Evolutionary conservation across 768 basidiomycete genomes (phyloP), one percentile per base, ranked within the genome.

Genomic region (Phaeotremella skinneri): DNA sequence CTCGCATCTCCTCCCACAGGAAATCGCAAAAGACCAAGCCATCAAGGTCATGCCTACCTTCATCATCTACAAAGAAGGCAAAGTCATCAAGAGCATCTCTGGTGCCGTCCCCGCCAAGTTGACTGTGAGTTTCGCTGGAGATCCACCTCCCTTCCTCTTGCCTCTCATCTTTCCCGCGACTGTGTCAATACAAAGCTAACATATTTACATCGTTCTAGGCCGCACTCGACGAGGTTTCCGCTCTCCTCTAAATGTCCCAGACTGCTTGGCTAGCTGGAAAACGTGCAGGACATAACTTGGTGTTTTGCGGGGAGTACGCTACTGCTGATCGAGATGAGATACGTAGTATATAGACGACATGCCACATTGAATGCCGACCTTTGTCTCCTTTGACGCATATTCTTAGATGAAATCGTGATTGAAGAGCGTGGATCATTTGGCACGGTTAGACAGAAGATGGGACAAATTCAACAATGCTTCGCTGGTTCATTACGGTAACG

Each of bases 1-100:
- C 49, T 14, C 20, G 14, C 26, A 31, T 39, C 53, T 17, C 30
- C 49, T 25, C 37, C 27, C 42, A 41, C 42, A 76, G 72, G 75
- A 78, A 34, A 63, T 79, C 58, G 71, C 76, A 21, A 37, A 70
- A 30, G 66, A 69, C 23, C 70, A 69, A 37, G 59, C 54, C 9
- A 72, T 80, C 59, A 58, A 68, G 32, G 74, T 76, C 30, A 80
- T 80, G 79, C 79, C 79, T 6, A 80, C 79, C 3, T 80, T 80
- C 66, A 57, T 73, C 30, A 76, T 76, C 37, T 73, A 75, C 69
- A 68, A 73, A 59, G 68, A 72, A 48, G 78, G 78, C n/a, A 49
- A 73, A 39, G 69, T 67, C 55, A 64, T 78, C 26, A 74, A 73
- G 26, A 66, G 72, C 29, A 56, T 78, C 21, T 66, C 67, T 26